These are phyloP conservation scores for Phtheirospermum japonicum DNA, from an alignment of 257 asterid species.

Conservation along the genomic window DNA sequence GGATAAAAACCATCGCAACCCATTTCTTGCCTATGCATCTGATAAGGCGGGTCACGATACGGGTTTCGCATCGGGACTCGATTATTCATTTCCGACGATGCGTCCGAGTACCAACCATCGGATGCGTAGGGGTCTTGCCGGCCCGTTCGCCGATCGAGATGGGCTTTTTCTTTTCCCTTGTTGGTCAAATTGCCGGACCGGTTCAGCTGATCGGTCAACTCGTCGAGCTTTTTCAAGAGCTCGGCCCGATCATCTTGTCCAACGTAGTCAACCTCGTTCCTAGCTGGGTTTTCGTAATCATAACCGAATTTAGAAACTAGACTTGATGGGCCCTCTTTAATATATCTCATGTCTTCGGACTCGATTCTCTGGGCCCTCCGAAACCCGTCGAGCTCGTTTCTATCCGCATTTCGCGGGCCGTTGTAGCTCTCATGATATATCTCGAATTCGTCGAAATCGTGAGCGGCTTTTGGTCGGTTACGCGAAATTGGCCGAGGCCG, in stretches of 20 bases:
- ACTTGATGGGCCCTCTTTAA: slow-evolving; percentile 39
- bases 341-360: slow-evolving; percentile 25
- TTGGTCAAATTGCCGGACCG: slow-evolving; percentile 50
- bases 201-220: slow-evolving; percentile 51
- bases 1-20: slow-evolving; percentile 53
- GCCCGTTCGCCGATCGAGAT: slow-evolving; percentile 39
- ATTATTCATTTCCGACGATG: slow-evolving; percentile 33
- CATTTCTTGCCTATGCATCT: slow-evolving; percentile 43
- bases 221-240: slow-evolving; percentile 67
- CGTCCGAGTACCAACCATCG: slow-evolving; percentile 40
- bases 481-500: slow-evolving; percentile 29
- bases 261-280: slow-evolving; percentile 37
- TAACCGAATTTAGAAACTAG: slow-evolving; percentile 32
- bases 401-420: background rate
- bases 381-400: slow-evolving; percentile 20
- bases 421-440: slow-evolving; percentile 18
- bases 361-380: slow-evolving; percentile 32
- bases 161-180: slow-evolving; percentile 51
- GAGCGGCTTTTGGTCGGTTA: slow-evolving; percentile 30
- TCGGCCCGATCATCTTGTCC: slow-evolving; percentile 60
- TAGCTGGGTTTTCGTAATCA: slow-evolving; percentile 33
- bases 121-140: slow-evolving; percentile 45
- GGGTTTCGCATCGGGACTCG: slow-evolving; percentile 31
- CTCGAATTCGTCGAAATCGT: slow-evolving; percentile 30
- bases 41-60: slow-evolving; percentile 39